Percentiles rank a stretch among this genome's conserved stretches.
Evolutionary conservation across 306 rosid genomes (phyloP).

Genomic region (Oemleria cerasiformis): DNA sequence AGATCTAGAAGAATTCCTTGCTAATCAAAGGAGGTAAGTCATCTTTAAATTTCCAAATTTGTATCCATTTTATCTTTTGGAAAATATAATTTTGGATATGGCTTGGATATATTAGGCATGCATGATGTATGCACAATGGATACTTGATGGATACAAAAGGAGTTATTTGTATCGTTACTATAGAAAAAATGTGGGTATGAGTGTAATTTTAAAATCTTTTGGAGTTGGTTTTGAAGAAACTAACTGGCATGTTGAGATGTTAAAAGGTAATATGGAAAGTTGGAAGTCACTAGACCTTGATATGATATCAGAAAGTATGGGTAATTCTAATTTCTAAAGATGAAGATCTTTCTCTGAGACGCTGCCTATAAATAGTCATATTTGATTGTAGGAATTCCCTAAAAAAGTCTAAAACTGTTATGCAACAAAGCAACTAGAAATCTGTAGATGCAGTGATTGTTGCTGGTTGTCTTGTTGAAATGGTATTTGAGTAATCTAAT

Average conservation of each 20-base stretch:
- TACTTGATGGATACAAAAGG: neutral
- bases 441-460: neutral
- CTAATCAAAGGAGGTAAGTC: neutral
- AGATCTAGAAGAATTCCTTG: neutral
- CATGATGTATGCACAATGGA: neutral
- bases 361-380: neutral
- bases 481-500: too few species aligned
- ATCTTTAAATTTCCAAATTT: neutral
- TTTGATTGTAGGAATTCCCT: neutral
- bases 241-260: neutral
- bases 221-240: neutral
- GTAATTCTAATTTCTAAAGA: constrained; percentile 34
- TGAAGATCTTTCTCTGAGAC: constrained; percentile 18
- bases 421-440: too few species aligned
- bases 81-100: neutral
- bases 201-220: neutral
- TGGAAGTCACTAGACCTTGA: constrained; percentile 51
- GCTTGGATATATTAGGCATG: neutral
- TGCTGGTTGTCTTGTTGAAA: too few species aligned
- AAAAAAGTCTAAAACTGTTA: neutral
- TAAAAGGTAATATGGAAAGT: constrained; percentile 7
- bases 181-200: neutral
- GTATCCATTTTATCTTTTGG: neutral
- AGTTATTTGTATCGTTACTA: neutral
- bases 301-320: constrained; percentile 47